These are phyloP conservation scores for Gonium pectorale DNA, from an alignment of 139 green algal species.

Conservation along the genomic window DNA sequence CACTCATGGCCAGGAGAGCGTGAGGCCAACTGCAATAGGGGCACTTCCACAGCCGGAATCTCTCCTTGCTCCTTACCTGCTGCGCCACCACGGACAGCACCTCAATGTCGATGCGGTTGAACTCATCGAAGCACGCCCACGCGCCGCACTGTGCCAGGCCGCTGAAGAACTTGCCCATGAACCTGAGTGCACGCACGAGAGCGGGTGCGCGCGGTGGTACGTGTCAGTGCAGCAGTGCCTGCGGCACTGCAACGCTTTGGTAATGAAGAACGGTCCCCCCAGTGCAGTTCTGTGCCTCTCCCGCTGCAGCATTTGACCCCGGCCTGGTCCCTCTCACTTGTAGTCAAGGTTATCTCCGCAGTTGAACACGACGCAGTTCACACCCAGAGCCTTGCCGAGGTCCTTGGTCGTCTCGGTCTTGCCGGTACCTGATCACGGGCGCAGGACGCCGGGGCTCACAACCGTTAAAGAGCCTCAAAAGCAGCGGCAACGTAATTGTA, in stretches of 20 bases:
- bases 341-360: constrained; percentile 92
- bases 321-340: constrained; percentile 78
- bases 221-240: too few species aligned
- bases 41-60: not conserved
- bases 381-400: constrained; percentile 86
- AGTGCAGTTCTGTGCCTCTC: too few species aligned
- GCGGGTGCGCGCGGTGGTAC: too few species aligned
- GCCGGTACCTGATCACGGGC: constrained; percentile 60
- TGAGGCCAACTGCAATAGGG: not conserved
- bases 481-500: not conserved
- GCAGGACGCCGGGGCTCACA: too few species aligned
- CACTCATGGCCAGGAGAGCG: too few species aligned
- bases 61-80: constrained; percentile 57
- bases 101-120: constrained; percentile 94
- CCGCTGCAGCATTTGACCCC: constrained; percentile 90
- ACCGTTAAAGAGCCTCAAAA: not conserved
- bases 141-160: constrained; percentile 87
- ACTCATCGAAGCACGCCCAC: constrained; percentile 93
- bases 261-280: too few species aligned
- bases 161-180: constrained; percentile 90
- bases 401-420: constrained; percentile 95
- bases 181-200: too few species aligned
- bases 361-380: constrained; percentile 95
- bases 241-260: too few species aligned
- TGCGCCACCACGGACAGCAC: constrained; percentile 90